Base-by-base conservation (phyloP, 306 rosid genomes). In the Inga leiocalycina region DNA sequence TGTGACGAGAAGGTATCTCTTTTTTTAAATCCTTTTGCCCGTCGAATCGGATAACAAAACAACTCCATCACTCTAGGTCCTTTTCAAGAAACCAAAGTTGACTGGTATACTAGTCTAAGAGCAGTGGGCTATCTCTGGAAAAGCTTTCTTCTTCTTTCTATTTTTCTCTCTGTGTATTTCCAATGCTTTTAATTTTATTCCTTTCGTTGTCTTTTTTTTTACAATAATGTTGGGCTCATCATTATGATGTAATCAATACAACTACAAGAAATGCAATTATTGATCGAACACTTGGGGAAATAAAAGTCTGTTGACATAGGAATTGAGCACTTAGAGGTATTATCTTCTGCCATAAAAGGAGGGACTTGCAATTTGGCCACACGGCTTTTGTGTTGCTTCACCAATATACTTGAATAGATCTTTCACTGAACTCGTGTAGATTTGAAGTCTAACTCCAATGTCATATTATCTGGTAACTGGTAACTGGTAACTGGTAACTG, bases 1-100 rank as follows among this genome's bases (percentile, higher is more conserved):
- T 97, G 99, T 27, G 99, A 97, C 80, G 94, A 93, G 71, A 92
- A 97, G 94, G 99, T 96, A 24, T 22, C 15, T n/a, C 30, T 44
- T 24, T 5, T 27, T 14, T 24, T 9, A 27, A 39, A 11, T 49
- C 37, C 24, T 15, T 79, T 24, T 45, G 45, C 56, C 12, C 39
- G 12, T 20, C 46, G 54, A 71, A 20, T 43, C 8, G 6, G 32
- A 8, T 37, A 68, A 10, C 15, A 35, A 64, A 37, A 37, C 24
- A 68, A 37, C 7, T 16, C 45, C n/a, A 17, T 68, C 15, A 54
- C 32, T 49, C 11, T 24, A 8, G 45, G 57, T 22, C 75, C 45
- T 81, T 66, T 5, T 75, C 5, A 41, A 43, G 34, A 46, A 16
- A 6, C 76, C 30, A 12, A 41, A 5, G 30, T 66, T 64, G 76